These are phyloP conservation scores for Pelargonium australe DNA, from an alignment of 441 rosid species.

Conservation along the genomic window DNA sequence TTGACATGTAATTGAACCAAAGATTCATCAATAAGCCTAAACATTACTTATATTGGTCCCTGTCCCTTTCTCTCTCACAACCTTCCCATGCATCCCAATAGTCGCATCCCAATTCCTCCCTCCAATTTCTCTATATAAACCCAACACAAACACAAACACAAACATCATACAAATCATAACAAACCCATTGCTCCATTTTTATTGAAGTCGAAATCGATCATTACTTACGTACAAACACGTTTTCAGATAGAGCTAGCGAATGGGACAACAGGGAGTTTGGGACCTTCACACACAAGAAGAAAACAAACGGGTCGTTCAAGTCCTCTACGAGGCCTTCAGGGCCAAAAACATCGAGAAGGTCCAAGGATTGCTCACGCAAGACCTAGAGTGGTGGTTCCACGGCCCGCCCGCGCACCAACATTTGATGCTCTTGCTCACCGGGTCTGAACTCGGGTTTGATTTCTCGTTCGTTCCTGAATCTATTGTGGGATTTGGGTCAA, in stretches of 20 bases:
- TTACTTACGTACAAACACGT: no score
- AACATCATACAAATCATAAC: no score
- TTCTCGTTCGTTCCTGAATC: constrained; percentile 27
- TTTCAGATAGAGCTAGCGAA: no score
- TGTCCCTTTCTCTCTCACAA: background rate
- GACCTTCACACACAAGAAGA: background rate
- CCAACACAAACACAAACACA: constrained; percentile 8
- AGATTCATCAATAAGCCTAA: no score
- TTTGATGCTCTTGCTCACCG: constrained; percentile 38
- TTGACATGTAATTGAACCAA: no score
- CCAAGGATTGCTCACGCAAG: constrained; percentile 27
- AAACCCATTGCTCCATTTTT: no score
- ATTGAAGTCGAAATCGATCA: no score
- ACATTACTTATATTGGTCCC: background rate
- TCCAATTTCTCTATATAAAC: background rate
- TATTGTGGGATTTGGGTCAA: constrained; percentile 36
- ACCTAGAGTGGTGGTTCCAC: constrained; percentile 50
- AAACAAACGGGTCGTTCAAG: constrained; percentile 23
- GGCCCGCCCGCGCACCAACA: constrained; percentile 40
- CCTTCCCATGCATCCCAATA: background rate
- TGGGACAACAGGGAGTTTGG: no score
- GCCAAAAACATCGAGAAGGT: constrained; percentile 26
- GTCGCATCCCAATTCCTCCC: background rate
- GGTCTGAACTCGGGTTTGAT: constrained; percentile 8
- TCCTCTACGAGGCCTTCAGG: constrained; percentile 36